A percentile compares a stretch with the other conserved stretches of the same genome.
These are phyloP conservation scores for Kingdonia uniflora DNA, from an alignment of 164 flowering plant genomes.

Conservation along the genomic window DNA sequence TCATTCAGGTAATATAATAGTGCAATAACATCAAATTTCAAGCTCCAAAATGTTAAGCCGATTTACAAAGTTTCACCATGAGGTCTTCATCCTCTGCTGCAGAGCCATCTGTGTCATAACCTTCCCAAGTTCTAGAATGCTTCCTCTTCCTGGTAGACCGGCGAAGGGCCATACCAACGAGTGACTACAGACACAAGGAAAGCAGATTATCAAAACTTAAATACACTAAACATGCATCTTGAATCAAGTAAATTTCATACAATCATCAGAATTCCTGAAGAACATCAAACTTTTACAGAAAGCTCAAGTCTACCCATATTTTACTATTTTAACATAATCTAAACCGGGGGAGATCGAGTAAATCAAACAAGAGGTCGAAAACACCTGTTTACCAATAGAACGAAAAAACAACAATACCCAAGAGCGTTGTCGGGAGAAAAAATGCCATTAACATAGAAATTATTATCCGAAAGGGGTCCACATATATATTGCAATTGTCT, in stretches of 20 bases:
- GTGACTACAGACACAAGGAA: conserved; percentile 34
- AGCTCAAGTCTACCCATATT: not conserved
- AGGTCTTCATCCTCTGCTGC: conserved; percentile 74
- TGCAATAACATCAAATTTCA: not conserved
- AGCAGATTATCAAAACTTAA: not conserved
- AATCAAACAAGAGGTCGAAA: no score
- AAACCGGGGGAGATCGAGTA: not conserved
- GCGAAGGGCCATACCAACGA: conserved; percentile 50
- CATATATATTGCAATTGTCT: no score
- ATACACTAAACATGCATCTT: not conserved
- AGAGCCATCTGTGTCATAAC: conserved; percentile 65
- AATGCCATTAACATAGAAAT: no score
- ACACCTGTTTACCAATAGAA: no score
- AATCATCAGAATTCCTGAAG: not conserved
- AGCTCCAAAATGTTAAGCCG: conserved; percentile 8
- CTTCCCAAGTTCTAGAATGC: conserved; percentile 49
- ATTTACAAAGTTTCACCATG: conserved; percentile 54
- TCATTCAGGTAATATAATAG: not conserved
- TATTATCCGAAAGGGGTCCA: no score
- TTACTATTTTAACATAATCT: not conserved
- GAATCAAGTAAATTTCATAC: not conserved
- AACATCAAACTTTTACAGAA: not conserved
- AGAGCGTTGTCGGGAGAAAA: no score
- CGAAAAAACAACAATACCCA: no score
- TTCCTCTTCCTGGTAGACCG: conserved; percentile 94